phyloP scores from a whole-genome alignment of 225 moss, liverwort and hornwort species.

The Pseudoscleropodium purum region DNA sequence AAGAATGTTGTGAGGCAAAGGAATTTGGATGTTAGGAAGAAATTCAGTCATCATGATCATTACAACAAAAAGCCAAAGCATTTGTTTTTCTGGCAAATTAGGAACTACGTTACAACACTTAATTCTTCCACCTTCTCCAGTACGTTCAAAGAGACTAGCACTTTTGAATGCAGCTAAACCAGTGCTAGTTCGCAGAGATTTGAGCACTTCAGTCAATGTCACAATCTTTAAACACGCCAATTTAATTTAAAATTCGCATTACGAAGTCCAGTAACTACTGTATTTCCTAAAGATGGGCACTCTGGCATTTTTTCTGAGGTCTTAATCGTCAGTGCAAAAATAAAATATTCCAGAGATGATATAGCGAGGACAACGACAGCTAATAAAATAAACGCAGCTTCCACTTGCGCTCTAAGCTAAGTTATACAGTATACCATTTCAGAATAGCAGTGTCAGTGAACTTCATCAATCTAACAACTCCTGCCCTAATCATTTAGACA shows the following conservation, averaged over 20 bases:
- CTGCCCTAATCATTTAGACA: not conserved
- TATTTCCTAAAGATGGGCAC: not conserved
- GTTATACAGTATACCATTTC: not conserved
- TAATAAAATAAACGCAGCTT: not conserved
- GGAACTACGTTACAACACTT: not conserved
- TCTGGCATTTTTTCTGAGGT: not conserved
- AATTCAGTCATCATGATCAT: too few relatives aligned
- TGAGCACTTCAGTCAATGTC: not conserved
- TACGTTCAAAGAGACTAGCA: not conserved
- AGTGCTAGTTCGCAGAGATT: not conserved
- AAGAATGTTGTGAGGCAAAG: too few relatives aligned
- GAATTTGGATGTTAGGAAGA: too few relatives aligned
- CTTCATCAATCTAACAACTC: not conserved
- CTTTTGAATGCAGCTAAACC: not conserved
- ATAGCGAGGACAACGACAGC: not conserved
- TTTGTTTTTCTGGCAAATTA: too few relatives aligned
- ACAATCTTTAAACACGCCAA: not conserved
- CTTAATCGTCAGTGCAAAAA: not conserved
- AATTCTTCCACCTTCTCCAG: not conserved
- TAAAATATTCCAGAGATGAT: not conserved
- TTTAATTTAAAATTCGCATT: not conserved
- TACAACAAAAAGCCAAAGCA: too few relatives aligned
- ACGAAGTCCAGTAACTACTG: not conserved
- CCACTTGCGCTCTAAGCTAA: not conserved
- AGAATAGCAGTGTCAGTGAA: not conserved